Evolutionary conservation across 169 alveolate species (phyloP).

Genomic region (Plasmodium falciparum): DNA sequence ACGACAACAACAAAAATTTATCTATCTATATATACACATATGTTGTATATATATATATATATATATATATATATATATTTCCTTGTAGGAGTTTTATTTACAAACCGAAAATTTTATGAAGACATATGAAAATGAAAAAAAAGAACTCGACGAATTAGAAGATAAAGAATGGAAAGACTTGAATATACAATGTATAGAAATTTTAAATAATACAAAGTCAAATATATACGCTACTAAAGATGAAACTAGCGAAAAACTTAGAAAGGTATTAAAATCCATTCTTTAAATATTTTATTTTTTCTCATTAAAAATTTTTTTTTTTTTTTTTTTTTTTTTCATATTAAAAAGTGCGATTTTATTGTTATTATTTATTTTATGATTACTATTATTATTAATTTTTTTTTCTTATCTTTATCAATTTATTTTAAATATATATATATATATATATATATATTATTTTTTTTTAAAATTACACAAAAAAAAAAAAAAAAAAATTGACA

Average conservation of each 20-base stretch:
- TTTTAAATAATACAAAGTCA: conserved; percentile 42
- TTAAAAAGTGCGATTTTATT: too few relatives aligned
- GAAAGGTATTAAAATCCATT: conserved; percentile 45
- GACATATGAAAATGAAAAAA: conserved; percentile 45
- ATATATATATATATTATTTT: too few relatives aligned
- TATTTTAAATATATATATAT: too few relatives aligned
- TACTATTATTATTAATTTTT: too few relatives aligned
- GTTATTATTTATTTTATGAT: too few relatives aligned
- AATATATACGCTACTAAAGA: conserved; percentile 44
- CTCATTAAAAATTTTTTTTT: neutral
- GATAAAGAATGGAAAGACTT: conserved; percentile 62
- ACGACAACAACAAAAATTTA: too few relatives aligned
- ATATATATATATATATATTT: neutral
- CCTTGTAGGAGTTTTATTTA: conserved; percentile 33
- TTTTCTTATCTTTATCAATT: too few relatives aligned
- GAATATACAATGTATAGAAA: conserved; percentile 42
- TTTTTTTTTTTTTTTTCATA: neutral
- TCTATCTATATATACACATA: neutral
- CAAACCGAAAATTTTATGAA: conserved; percentile 47
- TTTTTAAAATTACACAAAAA: too few relatives aligned
- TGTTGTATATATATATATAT: neutral
- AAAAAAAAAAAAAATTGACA: too few relatives aligned
- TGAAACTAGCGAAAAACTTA: conserved; percentile 61
- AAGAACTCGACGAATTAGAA: conserved; percentile 56
- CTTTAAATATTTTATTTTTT: neutral